Percentiles rank a stretch among this genome's conserved stretches.
These are phyloP conservation scores for Acorus calamus DNA, from an alignment of 106 monocot genomes.

Conservation along the genomic window DNA sequence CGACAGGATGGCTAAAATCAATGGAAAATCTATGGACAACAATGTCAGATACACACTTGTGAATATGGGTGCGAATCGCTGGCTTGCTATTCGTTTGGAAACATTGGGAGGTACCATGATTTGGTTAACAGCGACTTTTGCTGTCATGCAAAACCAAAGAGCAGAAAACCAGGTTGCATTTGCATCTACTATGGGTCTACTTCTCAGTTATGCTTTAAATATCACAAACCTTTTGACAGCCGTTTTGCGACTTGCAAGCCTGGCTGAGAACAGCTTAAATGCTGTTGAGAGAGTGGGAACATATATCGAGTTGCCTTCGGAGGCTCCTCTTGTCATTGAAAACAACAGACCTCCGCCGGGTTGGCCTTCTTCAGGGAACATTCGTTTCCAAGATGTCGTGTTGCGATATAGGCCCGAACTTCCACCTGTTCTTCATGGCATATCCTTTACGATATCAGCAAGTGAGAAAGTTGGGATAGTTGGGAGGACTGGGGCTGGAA, in stretches of 20 bases:
- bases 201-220: slow-evolving; percentile 89
- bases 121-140: slow-evolving; percentile 93
- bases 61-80: slow-evolving; percentile 78
- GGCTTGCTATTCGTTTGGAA: slow-evolving; percentile 93
- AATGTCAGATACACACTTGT: slow-evolving; percentile 93
- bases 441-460: slow-evolving; percentile 69
- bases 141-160: slow-evolving; percentile 92
- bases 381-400: slow-evolving; percentile 76
- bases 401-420: slow-evolving; percentile 93
- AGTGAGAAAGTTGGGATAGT: slow-evolving; percentile 97
- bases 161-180: slow-evolving; percentile 76
- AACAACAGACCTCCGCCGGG: slow-evolving; percentile 81
- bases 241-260: slow-evolving; percentile 86
- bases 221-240: slow-evolving; percentile 83
- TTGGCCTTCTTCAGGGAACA: slow-evolving; percentile 78
- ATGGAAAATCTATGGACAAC: slow-evolving; percentile 98
- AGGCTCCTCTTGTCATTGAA: slow-evolving; percentile 79
- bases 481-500: slow-evolving; percentile 95
- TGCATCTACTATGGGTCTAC: slow-evolving; percentile 97
- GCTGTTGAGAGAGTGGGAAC: slow-evolving; percentile 90
- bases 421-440: slow-evolving; percentile 95
- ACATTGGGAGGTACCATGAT: slow-evolving; percentile 89
- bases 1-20: slow-evolving; percentile 89
- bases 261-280: slow-evolving; percentile 98
- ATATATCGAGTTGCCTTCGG: slow-evolving; percentile 83